These are phyloP conservation scores for Leptomonas seymouri DNA, from an alignment of 208 protist genomes.

Conservation along the genomic window DNA sequence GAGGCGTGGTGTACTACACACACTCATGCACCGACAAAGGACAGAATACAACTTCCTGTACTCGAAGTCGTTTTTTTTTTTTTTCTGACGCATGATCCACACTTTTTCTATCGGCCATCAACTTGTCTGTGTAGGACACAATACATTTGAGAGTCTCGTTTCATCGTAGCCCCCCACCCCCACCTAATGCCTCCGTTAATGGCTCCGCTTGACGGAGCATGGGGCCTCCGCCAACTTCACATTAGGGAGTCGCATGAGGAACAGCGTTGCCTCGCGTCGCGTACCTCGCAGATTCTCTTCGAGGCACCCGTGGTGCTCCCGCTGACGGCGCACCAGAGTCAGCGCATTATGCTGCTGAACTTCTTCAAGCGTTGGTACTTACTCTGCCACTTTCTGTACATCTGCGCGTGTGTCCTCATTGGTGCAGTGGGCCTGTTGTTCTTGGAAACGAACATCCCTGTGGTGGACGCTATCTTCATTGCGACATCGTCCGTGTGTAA, in stretches of 20 bases:
- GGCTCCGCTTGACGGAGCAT: conserved; percentile 9
- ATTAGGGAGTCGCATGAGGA: background rate
- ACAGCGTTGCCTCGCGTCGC: conserved; percentile 20
- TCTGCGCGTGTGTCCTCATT: conserved; percentile 31
- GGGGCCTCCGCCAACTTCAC: background rate
- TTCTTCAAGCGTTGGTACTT: conserved; percentile 80
- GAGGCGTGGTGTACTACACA: background rate
- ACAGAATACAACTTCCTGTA: background rate
- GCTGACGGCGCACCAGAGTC: conserved; percentile 43
- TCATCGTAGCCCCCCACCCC: background rate
- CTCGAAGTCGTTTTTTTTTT: background rate
- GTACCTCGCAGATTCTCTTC: conserved; percentile 57
- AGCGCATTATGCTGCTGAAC: conserved; percentile 43
- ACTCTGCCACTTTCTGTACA: conserved; percentile 59
- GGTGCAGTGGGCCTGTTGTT: conserved; percentile 42
- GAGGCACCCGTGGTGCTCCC: conserved; percentile 50
- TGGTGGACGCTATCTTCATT: conserved; percentile 67
- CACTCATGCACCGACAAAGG: background rate
- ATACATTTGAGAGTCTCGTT: background rate
- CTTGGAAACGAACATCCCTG: conserved; percentile 20
- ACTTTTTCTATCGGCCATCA: background rate
- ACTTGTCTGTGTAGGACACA: background rate
- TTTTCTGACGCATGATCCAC: background rate
- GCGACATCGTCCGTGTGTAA: conserved; percentile 75
- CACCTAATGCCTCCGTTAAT: conserved; percentile 4